Conservation (phyloP, 1,284 basidiomycete species). For the Rhodotorula sp. region DNA sequence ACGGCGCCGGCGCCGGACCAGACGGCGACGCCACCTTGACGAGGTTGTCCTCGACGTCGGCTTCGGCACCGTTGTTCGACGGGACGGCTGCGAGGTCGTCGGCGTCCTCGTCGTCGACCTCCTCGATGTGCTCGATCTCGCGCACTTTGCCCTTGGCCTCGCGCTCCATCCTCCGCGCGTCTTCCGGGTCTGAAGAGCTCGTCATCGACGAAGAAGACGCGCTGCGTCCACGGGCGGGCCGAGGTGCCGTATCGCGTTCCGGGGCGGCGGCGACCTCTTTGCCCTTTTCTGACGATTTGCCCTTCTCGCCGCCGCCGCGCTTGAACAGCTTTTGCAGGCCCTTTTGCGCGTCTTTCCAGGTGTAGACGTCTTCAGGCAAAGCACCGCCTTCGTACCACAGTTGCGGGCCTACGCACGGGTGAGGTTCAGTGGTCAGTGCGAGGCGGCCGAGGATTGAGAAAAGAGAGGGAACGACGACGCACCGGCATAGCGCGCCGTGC, state of each 20-base stretch:
- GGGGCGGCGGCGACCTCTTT: background rate
- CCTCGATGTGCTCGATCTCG: slow-evolving; percentile 41
- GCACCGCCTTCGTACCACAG: slow-evolving; percentile 38
- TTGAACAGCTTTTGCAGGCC: slow-evolving; percentile 38
- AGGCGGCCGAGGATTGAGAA: background rate
- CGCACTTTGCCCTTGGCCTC: slow-evolving; percentile 31
- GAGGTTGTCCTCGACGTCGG: slow-evolving; percentile 10
- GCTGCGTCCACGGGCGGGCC: slow-evolving; percentile 2
- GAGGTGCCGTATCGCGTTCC: slow-evolving; percentile 5
- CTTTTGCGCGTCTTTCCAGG: slow-evolving; percentile 25
- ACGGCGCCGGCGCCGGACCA: background rate
- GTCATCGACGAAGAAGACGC: background rate
- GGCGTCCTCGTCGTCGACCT: slow-evolving; percentile 27
- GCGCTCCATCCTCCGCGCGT: slow-evolving; percentile 34
- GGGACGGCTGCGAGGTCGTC: slow-evolving; percentile 6
- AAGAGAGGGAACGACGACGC: background rate
- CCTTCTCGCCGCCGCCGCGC: slow-evolving; percentile 2
- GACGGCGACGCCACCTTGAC: background rate
- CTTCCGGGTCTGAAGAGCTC: slow-evolving; percentile 1
- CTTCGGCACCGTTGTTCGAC: background rate
- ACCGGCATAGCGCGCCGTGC: slow-evolving; percentile 36
- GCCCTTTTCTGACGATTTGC: slow-evolving; percentile 1
- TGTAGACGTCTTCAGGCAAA: slow-evolving; percentile 36
- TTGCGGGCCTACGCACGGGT: slow-evolving; percentile 25
- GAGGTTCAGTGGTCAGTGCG: background rate